A percentile compares a stretch with the other conserved stretches of the same genome.
These are phyloP conservation scores for Sherardia arvensis DNA, from an alignment of 257 asterid genomes.

Conservation along the genomic window DNA sequence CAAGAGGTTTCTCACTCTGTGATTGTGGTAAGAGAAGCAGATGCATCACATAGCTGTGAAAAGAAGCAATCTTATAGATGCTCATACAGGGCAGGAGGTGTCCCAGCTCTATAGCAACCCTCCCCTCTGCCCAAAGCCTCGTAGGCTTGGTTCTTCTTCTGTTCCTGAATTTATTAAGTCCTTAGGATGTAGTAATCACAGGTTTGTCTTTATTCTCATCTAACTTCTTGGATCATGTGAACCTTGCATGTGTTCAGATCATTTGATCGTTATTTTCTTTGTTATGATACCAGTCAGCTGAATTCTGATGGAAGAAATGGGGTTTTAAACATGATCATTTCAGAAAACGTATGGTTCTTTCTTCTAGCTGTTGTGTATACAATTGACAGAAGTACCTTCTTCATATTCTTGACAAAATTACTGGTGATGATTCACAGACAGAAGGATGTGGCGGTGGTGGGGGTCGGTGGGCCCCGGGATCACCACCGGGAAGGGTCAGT, in stretches of 20 bases:
- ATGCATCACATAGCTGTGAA: conserved; percentile 46
- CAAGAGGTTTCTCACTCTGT: conserved; percentile 13
- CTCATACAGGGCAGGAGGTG: conserved; percentile 17
- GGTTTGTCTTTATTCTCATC: conserved; percentile 13
- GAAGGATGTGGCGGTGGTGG: conserved; percentile 15
- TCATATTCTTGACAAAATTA: background rate
- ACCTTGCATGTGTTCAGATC: background rate
- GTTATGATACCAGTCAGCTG: conserved; percentile 21
- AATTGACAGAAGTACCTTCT: background rate
- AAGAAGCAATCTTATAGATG: conserved; percentile 18
- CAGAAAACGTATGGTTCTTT: conserved; percentile 33
- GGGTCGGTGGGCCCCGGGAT: conserved; percentile 21
- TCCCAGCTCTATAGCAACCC: conserved; percentile 20
- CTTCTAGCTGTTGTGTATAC: too few relatives aligned
- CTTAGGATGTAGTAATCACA: conserved; percentile 21
- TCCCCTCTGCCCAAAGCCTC: conserved; percentile 63
- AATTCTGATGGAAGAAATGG: conserved; percentile 38
- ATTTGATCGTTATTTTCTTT: background rate
- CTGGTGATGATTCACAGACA: conserved; percentile 17
- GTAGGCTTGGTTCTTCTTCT: conserved; percentile 33
- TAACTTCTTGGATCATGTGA: background rate
- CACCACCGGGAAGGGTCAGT: conserved; percentile 45
- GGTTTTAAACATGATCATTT: conserved; percentile 25
- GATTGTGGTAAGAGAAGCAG: conserved; percentile 9
- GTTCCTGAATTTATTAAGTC: conserved; percentile 40